A percentile compares a stretch with the other conserved stretches of the same genome.
Evolutionary conservation across 148 eudicot species (phyloP).

Genomic region (Silene conica): DNA sequence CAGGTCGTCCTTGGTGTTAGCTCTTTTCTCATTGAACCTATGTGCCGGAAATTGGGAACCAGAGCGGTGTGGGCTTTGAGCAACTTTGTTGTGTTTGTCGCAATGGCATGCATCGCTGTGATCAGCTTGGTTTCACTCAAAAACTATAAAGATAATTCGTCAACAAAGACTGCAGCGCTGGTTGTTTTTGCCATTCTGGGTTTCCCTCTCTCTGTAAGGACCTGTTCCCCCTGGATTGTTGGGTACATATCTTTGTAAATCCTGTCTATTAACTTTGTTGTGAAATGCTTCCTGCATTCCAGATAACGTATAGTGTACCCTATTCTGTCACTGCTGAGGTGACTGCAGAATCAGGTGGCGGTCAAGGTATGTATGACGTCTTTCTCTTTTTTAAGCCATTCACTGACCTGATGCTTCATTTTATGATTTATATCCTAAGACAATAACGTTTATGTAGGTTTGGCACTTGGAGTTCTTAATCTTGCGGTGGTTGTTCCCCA

Average conservation of each 20-base stretch:
- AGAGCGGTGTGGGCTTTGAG: constrained; percentile 92
- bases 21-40: constrained; percentile 87
- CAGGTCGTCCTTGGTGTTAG: constrained; percentile 89
- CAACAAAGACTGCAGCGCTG: constrained; percentile 70
- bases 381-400: constrained; percentile 1
- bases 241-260: constrained; percentile 1
- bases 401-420: neutral
- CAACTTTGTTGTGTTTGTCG: constrained; percentile 69
- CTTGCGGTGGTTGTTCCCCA: constrained; percentile 95
- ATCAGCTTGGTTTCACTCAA: constrained; percentile 67
- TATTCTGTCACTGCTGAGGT: constrained; percentile 88
- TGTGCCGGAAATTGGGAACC: constrained; percentile 76
- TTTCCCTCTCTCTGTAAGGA: constrained; percentile 86
- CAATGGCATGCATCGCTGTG: constrained; percentile 88
- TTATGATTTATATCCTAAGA: constrained; percentile 19
- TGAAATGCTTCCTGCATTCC: constrained; percentile 17
- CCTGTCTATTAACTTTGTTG: neutral
- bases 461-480: constrained; percentile 95
- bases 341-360: constrained; percentile 97
- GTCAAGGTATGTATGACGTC: constrained; percentile 61
- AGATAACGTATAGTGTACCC: constrained; percentile 94
- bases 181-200: constrained; percentile 89
- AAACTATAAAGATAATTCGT: constrained; percentile 49
- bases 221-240: neutral
- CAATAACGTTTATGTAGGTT: constrained; percentile 44